phyloP scores from a whole-genome alignment of 805 yeast species.

The Ogataea saltuana region DNA sequence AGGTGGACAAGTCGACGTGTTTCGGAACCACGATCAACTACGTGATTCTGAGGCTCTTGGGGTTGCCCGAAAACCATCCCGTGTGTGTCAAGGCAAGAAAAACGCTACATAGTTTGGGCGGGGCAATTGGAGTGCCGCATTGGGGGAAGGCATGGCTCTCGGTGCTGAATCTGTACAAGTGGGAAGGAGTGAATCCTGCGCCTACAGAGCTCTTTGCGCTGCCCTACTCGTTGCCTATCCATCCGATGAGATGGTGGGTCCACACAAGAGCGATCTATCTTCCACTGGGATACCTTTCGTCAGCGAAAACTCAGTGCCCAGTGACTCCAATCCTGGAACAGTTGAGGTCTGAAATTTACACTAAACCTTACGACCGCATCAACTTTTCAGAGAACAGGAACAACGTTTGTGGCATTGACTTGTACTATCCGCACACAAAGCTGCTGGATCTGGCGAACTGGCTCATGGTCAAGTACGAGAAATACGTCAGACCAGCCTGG shows the following conservation, averaged over 20 bases:
- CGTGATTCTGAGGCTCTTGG: conserved; percentile 76
- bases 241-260: conserved; percentile 99
- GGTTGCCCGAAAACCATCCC: conserved; percentile 71
- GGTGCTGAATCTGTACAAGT: conserved; percentile 73
- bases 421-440: conserved; percentile 88
- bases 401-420: conserved; percentile 85
- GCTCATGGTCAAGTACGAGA: conserved; percentile 63
- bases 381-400: conserved; percentile 74
- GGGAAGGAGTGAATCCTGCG: conserved; percentile 98
- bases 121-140: conserved; percentile 88
- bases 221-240: conserved; percentile 80
- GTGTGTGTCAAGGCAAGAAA: conserved; percentile 75
- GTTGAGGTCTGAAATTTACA: conserved; percentile 80
- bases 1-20: conserved; percentile 89
- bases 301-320: conserved; percentile 54
- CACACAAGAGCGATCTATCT: conserved; percentile 91
- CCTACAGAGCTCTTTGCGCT: conserved; percentile 93
- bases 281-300: conserved; percentile 79
- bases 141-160: conserved; percentile 98
- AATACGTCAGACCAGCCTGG: conserved; percentile 76
- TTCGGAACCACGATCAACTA: conserved; percentile 93
- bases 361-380: conserved; percentile 60
- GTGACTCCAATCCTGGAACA: conserved; percentile 63
- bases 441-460: conserved; percentile 63
- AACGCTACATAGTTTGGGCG: conserved; percentile 74